These are phyloP conservation scores for Wakefieldia striispora DNA, from an alignment of 768 basidiomycete species.

Conservation along the genomic window DNA sequence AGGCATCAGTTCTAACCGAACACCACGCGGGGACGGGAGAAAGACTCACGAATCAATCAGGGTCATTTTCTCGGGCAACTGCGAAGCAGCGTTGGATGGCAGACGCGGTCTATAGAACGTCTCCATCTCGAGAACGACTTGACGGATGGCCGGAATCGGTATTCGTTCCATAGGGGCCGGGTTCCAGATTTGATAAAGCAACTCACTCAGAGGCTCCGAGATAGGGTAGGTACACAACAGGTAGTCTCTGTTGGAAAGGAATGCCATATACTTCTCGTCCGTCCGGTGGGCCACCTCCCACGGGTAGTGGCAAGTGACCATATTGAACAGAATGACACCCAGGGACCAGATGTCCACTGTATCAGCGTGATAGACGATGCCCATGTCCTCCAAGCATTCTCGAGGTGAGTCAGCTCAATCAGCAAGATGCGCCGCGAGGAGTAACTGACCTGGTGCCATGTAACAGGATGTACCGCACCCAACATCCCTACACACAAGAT, in stretches of 20 bases:
- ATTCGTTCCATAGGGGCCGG: constrained; percentile 7
- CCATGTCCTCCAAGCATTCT: constrained; percentile 57
- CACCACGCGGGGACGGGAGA: too few relatives aligned
- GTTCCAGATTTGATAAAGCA: constrained; percentile 13
- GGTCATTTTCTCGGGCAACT: too few relatives aligned
- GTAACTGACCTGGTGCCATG: constrained; percentile 67
- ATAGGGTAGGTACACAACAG: neutral
- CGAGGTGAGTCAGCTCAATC: constrained; percentile 3
- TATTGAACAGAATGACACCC: constrained; percentile 81
- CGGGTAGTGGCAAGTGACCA: constrained; percentile 55
- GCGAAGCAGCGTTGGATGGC: neutral
- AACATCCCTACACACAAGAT: constrained; percentile 45
- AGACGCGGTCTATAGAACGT: neutral
- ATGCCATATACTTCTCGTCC: neutral
- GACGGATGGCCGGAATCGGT: constrained; percentile 9
- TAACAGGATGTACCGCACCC: constrained; percentile 61
- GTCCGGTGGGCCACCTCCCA: constrained; percentile 12
- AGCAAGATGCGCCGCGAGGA: neutral
- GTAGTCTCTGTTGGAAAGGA: too few relatives aligned
- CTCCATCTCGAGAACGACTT: too few relatives aligned
- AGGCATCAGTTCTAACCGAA: neutral
- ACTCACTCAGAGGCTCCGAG: too few relatives aligned
- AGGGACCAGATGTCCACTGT: constrained; percentile 65
- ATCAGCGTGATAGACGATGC: constrained; percentile 18
- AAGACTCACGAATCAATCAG: constrained; percentile 8